A percentile compares a stretch with the other conserved stretches of the same genome.
These are phyloP conservation scores for Coemansia sp. DNA, from an alignment of 192 early-diverging fungal genomes.

Conservation along the genomic window DNA sequence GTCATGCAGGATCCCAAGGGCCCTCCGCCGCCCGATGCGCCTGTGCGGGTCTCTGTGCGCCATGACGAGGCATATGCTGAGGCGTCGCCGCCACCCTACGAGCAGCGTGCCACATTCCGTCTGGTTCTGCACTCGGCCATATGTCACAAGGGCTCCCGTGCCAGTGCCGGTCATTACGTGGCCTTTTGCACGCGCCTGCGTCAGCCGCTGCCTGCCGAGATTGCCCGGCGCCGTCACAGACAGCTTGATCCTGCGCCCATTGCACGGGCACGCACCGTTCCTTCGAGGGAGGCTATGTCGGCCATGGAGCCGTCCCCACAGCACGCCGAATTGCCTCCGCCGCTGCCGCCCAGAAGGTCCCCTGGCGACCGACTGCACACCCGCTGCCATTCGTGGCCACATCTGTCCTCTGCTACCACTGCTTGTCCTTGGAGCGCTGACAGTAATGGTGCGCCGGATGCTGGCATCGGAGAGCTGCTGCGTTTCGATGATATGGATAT, in stretches of 20 bases:
- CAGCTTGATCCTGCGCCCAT: not conserved
- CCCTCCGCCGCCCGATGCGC: not conserved
- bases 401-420: not conserved
- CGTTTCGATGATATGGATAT: conserved; percentile 64
- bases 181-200: conserved; percentile 40
- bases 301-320: not conserved
- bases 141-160: conserved; percentile 56
- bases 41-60: not conserved
- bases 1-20: conserved; percentile 10
- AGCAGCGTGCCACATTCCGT: conserved; percentile 40
- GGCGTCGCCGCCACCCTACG: conserved; percentile 39
- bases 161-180: conserved; percentile 58
- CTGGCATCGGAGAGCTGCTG: conserved; percentile 23
- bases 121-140: conserved; percentile 58
- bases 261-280: conserved; percentile 1
- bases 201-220: conserved; percentile 23
- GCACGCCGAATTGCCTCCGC: not conserved
- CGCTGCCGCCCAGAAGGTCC: not conserved
- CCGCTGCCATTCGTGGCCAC: conserved; percentile 31
- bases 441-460: not conserved
- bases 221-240: conserved; percentile 8
- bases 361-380: not conserved
- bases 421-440: not conserved
- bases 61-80: not conserved
- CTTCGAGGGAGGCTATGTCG: not conserved